Evolutionary conservation across 306 rosid species (phyloP), one percentile per base, ranked within the genome.

Genomic region (Comarum palustre): DNA sequence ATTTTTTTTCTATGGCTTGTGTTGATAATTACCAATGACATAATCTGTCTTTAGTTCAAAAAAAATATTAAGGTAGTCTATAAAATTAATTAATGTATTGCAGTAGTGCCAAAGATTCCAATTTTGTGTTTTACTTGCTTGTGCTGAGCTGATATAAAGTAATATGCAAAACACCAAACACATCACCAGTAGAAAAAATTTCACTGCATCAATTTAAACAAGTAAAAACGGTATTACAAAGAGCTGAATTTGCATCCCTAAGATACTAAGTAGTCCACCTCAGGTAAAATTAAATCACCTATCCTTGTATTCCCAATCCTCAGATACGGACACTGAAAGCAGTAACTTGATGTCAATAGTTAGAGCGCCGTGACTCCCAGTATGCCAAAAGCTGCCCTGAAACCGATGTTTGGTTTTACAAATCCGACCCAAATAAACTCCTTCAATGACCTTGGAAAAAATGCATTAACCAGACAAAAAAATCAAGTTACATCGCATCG

Each of bases 201-300:
- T 38, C 66, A 84, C 41, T 57, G 71, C 75, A 65, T 76, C 42
- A 73, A 66, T 71, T 52, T 65, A 72, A 81, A 77, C 69, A 63
- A n/a, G 71, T 17, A 20, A 66, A 80, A 83, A 63, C 50, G 31
- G 75, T 41, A 29, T 67, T 83, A 80, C 84, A 83, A 83, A 74
- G 50, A 32, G 75, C 72, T 36, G 64, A 46, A 77, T 68, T 84
- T 88, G 79, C 90, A 89, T 70, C 51, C 73, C 52, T 62, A 17
- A 25, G 19, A 77, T 38, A 75, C 60, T 78, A 22, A 60, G 82
- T 82, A 63, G 63, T 73, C 74, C 85, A 55, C 80, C 83, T 69
- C 83, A 73, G 70, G 69, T 38, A 38, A 36, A 75, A 72, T 47
- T 15, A 2, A 20, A 52, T 52, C 66, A 70, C 84, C 75, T 27